Evolutionary conservation across 257 asterid genomes (phyloP), one percentile per base, ranked within the genome.

Genomic region (Solanum acaule): DNA sequence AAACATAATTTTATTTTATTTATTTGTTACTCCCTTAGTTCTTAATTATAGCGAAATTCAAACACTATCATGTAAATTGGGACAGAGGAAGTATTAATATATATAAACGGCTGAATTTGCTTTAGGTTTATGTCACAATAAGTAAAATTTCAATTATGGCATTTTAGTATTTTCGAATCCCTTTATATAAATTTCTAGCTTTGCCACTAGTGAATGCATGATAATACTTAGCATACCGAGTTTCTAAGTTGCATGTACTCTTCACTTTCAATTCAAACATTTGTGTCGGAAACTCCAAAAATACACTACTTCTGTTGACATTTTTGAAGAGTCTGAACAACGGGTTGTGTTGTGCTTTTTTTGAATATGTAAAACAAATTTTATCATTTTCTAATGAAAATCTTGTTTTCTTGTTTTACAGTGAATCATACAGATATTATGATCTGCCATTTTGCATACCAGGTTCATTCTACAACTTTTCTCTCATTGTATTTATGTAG

Each of bases 401-500:
- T 3, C 12, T 6, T 73, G 83, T 81, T 68, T 70, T 3, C 12
- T 6, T 73, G 75, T 81, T 68, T 61, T 92, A 34, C 95, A 94
- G 97, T 86, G 97, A 95, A 91, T 93, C 96, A 22, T 95, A 95
- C 90, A 92, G 95, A 11, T 95, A 94, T 91, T 95, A 93, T 87
- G 96, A 95, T 88, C 94, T 94, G 78, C 98, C 98, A 12, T 95
- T 95, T 84, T 95, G 98, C 83, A 90, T 92, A 31, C 94, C 95
- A 90, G 98, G 98, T 95, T 89, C 75, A 35, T 56, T 68, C 67
- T 37, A 46, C 29, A 56, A 38, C 72, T 27, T 37, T 7, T 5
- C 52, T 18, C 16, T 12, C 6, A 65, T 16, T 40, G 10, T 16
- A 52, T 52, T 16, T 15, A 49, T 15, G 22, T 49, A 7, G 25